Evolutionary conservation across 192 early-diverging fungal species (phyloP), one percentile per base, ranked within the genome.

Genomic region (Dissophora ornata): DNA sequence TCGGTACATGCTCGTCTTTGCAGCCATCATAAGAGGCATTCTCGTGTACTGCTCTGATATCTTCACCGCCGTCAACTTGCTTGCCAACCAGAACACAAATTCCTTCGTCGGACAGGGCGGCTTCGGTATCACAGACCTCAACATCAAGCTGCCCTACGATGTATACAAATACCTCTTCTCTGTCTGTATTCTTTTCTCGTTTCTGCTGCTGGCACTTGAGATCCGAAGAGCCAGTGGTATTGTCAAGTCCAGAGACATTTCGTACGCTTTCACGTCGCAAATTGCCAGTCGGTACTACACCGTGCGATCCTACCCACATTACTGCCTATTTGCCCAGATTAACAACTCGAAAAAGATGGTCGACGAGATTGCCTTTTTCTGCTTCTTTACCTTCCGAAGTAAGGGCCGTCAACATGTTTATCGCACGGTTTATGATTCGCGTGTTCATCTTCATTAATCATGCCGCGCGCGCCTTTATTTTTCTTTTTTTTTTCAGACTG

Each of bases 381-480:
- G 93, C n/a, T 96, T 92, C 65, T 95, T 95, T 75, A 82, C 84
- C n/a, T 89, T 95, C 59, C 88, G 91, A 80, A 90, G 92, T 89
- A 83, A 56, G 63, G n/a, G n/a, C n/a, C n/a, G n/a, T n/a, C n/a
- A n/a, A n/a, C n/a, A n/a, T n/a, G n/a, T n/a, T n/a, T n/a, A n/a
- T n/a, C n/a, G n/a, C n/a, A n/a, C n/a, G n/a, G n/a, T n/a, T n/a
- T n/a, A n/a, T n/a, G n/a, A n/a, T n/a, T n/a, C n/a, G n/a, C n/a
- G n/a, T n/a, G n/a, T n/a, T n/a, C n/a, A n/a, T n/a, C n/a, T n/a
- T n/a, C n/a, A n/a, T n/a, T n/a, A n/a, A n/a, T n/a, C n/a, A n/a
- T n/a, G n/a, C n/a, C n/a, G n/a, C n/a, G n/a, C n/a, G 6, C 36
- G 36, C 33, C 38, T n/a, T 24, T 44, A 34, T 46, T 16, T 38